Base-by-base conservation (phyloP, 1,284 basidiomycete species). In the Puccinia brachypodii region DNA sequence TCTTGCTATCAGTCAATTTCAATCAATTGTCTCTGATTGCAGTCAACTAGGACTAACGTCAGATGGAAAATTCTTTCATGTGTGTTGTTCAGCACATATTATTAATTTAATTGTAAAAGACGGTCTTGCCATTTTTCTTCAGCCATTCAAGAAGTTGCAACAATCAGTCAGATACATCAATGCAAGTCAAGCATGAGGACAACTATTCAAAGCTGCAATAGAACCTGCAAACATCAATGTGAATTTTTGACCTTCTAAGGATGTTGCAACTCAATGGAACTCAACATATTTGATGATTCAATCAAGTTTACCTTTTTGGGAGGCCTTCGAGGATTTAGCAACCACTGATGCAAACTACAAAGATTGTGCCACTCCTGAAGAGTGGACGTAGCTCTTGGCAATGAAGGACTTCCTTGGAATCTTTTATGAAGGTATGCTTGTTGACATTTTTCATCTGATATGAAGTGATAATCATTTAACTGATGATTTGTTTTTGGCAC, bases 141-240 rank as follows among this genome's bases (percentile, higher is more conserved):
- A 53, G 13, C 13, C 50, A 16, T 9, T 53, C 22, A 8, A 58
- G 31, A 58, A 58, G 56, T 14, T 58, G 22, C 56, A 28, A 7
- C 56, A 58, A 58, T 58, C 56, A 25, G 56, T 58, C n/a, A 58
- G 31, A 31, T 58, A 58, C 56, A 58, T 31, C 56, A 58, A 58
- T 7, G 31, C 31, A 7, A 58, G 56, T 22, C 56, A 58, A 58
- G 56, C 56, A 9, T n/a, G n/a, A 28, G 31, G 25, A 9, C n/a
- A 58, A 58, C 56, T n/a, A n/a, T n/a, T 58, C 56, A 58, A 58
- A 31, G 14, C 14, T 25, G n/a, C 56, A 25, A 58, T 58, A 8
- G 56, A 58, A n/a, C 6, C 56, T n/a, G n/a, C n/a, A n/a, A n/a
- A n/a, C n/a, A n/a, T n/a, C n/a, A n/a, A n/a, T n/a, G n/a, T n/a